Evolutionary conservation across 1,284 basidiomycete genomes (phyloP), one percentile per base, ranked within the genome.

Genomic region (Kalmanozyma brasiliensis): DNA sequence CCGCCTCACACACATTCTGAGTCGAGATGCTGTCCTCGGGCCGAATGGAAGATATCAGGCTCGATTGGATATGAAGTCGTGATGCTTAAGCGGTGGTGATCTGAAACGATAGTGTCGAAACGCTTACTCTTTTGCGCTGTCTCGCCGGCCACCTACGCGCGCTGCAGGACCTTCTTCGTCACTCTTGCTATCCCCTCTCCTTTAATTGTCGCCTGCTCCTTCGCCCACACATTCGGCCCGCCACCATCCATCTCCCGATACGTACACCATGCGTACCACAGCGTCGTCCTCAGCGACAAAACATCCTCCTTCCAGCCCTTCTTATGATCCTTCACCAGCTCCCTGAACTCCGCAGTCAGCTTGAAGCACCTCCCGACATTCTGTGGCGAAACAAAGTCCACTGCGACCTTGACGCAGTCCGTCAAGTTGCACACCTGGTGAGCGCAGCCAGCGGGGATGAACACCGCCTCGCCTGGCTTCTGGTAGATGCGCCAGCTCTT

Each of bases 371-470:
- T 87, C 49, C 85, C 85, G 33, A 96, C 89, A 79, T 95, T 96
- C 84, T 97, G 91, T 14, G 92, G 90, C 83, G 90, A 92, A 67
- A 97, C 92, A 83, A 94, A 98, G 84, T 98, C 94, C 69, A 91
- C 87, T n/a, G 94, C 94, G 43, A 96, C 91, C 84, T 97, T 97
- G 85, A 97, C 90, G 81, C 92, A 95, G 82, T 96, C 93, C 11
- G 92, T 86, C 30, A 94, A 84, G 77, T 94, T 94, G 77, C 89
- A 88, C 8, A 92, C 91, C 86, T 94, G 92, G 83, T 96, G 93
- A 0, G 94, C 93, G 82, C 92, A 96, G 30, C 94, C 94, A 1
- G 94, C 94, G 3, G 94, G 94, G 71, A 98, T 93, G 82, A 97
- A 94, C 11, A 98, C 89, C 0, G 92, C 94, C 76, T 98, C 90